These are phyloP conservation scores for Alternaria dauci DNA, from an alignment of 2,329 filamentous ascomycete genomes.

Conservation along the genomic window DNA sequence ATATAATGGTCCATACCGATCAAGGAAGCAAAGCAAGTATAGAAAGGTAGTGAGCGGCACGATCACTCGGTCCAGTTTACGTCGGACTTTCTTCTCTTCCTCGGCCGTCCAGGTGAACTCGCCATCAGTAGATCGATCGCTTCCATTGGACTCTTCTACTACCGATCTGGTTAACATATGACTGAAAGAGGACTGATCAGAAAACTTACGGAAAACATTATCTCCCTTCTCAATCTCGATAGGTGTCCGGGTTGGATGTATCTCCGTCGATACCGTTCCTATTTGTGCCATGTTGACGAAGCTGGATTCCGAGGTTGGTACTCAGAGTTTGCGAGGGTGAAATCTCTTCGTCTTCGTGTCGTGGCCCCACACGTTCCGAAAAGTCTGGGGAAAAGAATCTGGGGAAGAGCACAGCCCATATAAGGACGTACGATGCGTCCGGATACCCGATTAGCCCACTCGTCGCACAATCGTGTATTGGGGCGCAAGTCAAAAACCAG, in stretches of 20 bases:
- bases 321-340: slow-evolving; percentile 9
- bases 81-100: slow-evolving; percentile 60
- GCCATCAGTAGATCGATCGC: slow-evolving; percentile 39
- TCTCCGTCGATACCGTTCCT: slow-evolving; percentile 11
- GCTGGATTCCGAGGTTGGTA: background rate
- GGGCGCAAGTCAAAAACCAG: slow-evolving; percentile 22
- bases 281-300: slow-evolving; percentile 17
- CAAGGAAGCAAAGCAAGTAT: slow-evolving; percentile 63
- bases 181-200: background rate
- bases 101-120: slow-evolving; percentile 59
- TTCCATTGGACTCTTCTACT: slow-evolving; percentile 39
- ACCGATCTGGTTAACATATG: slow-evolving; percentile 14
- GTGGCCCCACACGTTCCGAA: slow-evolving; percentile 29
- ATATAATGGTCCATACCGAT: slow-evolving; percentile 38
- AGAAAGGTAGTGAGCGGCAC: slow-evolving; percentile 63
- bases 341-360: slow-evolving; percentile 15
- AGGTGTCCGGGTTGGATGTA: slow-evolving; percentile 12
- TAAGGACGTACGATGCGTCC: slow-evolving; percentile 31
- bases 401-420: slow-evolving; percentile 43
- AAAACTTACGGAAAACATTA: slow-evolving; percentile 32
- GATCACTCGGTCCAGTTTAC: slow-evolving; percentile 63
- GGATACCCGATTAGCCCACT: slow-evolving; percentile 18
- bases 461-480: slow-evolving; percentile 13
- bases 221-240: slow-evolving; percentile 30
- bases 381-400: slow-evolving; percentile 37